A percentile compares a stretch with the other conserved stretches of the same genome.
Conservation (phyloP, 1,139 yeast genomes). For the Saccharomyces hybrid region DNA sequence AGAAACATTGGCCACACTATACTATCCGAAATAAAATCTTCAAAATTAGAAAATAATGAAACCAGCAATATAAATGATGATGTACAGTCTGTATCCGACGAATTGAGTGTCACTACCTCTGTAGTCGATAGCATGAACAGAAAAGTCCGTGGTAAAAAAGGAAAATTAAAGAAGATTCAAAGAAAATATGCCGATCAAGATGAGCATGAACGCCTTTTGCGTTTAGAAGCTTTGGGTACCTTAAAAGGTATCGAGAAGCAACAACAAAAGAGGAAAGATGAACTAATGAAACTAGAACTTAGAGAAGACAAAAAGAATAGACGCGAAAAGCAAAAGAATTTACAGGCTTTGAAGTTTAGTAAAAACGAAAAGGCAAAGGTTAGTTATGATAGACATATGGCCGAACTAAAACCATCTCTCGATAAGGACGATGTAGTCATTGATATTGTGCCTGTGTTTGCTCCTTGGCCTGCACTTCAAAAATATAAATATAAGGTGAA, state of each 20-base stretch:
- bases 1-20: background rate
- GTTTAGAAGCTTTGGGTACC: slow-evolving; percentile 81
- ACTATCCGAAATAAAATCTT: background rate
- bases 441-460: slow-evolving; percentile 79
- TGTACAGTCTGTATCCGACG: slow-evolving; percentile 10
- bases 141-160: slow-evolving; percentile 72
- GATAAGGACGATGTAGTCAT: slow-evolving; percentile 37
- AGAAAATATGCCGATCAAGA: slow-evolving; percentile 85
- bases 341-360: slow-evolving; percentile 44
- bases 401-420: slow-evolving; percentile 36
- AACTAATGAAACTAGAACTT: slow-evolving; percentile 33
- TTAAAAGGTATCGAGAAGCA: slow-evolving; percentile 55
- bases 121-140: slow-evolving; percentile 23
- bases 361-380: slow-evolving; percentile 29
- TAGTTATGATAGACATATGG: slow-evolving; percentile 30
- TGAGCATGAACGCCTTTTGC: slow-evolving; percentile 68
- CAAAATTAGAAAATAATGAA: background rate
- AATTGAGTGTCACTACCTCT: slow-evolving; percentile 13
- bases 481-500: slow-evolving; percentile 78
- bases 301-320: slow-evolving; percentile 34
- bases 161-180: slow-evolving; percentile 74
- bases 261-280: slow-evolving; percentile 35
- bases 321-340: slow-evolving; percentile 44
- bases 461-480: slow-evolving; percentile 78
- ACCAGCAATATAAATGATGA: background rate